These are phyloP conservation scores for Vitis hybrid DNA, from an alignment of 177 flowering plant genomes.

Conservation along the genomic window DNA sequence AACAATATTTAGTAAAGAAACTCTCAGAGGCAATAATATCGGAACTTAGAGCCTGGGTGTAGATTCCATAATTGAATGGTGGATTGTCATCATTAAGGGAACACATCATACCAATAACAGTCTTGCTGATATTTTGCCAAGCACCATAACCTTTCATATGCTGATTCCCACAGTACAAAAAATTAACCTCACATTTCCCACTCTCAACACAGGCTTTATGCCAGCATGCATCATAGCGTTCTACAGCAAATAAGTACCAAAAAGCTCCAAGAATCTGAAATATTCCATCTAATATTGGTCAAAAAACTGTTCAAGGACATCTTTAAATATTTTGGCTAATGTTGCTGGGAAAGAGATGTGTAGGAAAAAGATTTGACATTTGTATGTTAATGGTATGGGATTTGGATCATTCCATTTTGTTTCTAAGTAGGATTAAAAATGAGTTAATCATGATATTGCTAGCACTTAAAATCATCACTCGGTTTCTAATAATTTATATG, in stretches of 20 bases:
- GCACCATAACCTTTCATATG: conserved; percentile 17
- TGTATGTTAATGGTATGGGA: no score
- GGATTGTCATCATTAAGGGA: conserved; percentile 18
- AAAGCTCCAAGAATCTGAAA: conserved; percentile 58
- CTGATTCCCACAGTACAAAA: conserved; percentile 47
- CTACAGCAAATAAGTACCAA: conserved; percentile 66
- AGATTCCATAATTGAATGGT: conserved; percentile 60
- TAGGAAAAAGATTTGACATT: no score
- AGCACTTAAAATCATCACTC: no score
- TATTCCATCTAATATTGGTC: neutral
- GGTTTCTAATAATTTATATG: no score
- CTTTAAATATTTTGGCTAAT: no score
- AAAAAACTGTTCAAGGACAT: no score
- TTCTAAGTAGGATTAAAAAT: no score
- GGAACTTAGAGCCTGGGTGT: conserved; percentile 45
- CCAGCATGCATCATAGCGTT: conserved; percentile 62
- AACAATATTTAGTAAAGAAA: conserved; percentile 52
- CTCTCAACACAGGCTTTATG: conserved; percentile 33
- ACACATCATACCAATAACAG: conserved; percentile 31
- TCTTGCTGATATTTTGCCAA: conserved; percentile 36
- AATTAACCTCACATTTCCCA: conserved; percentile 21
- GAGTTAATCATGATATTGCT: no score
- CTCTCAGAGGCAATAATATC: conserved; percentile 32
- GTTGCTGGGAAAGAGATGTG: no score
- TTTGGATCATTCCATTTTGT: no score